Base-by-base conservation (phyloP, 345 rosid genomes). In the Populus tremula region DNA sequence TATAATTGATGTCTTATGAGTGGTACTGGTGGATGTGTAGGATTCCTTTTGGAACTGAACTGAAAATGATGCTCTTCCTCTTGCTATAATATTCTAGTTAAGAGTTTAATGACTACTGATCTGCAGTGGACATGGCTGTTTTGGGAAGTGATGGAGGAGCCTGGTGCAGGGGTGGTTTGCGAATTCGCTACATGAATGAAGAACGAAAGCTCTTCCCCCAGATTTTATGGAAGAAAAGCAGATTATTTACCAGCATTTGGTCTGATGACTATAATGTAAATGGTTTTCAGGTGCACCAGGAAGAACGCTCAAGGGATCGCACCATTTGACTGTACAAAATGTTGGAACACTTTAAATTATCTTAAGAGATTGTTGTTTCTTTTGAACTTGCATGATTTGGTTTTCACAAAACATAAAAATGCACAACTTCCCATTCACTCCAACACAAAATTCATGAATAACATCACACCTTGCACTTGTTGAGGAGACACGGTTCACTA, bases 291-390 rank as follows among this genome's bases (percentile, higher is more conserved):
- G 97, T 94, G 78, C 91, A 73, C 80, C 81, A 4, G 84, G 79
- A 95, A 89, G 79, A 87, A 84, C 76, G 90, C 84, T 78, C 97
- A 89, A 82, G 91, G 41, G 73, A 85, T 95, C 17, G 99, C 98
- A 25, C 99, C 98, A 74, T 96, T 80, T 81, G 98, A 96, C 85
- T 96, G 98, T 82, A 95, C 99, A 80, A 96, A 96, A 33, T 33
- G 35, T 33, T 33, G 35, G 35, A 33, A 33, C 35, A 33, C 35
- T 33, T 33, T 33, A 33, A 33, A 33, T 33, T 33, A 33, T 33
- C 35, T 33, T 4, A 33, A 25, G 25, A 33, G 35, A 33, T 33
- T 33, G 35, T 33, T 33, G 35, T 33, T 33, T 33, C 35, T 33
- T 33, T 33, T 33, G 35, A 33, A 33, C 35, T 33, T 33, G 4